These are phyloP conservation scores for Leccinellum albellum DNA, from an alignment of 768 basidiomycete species.

Conservation along the genomic window DNA sequence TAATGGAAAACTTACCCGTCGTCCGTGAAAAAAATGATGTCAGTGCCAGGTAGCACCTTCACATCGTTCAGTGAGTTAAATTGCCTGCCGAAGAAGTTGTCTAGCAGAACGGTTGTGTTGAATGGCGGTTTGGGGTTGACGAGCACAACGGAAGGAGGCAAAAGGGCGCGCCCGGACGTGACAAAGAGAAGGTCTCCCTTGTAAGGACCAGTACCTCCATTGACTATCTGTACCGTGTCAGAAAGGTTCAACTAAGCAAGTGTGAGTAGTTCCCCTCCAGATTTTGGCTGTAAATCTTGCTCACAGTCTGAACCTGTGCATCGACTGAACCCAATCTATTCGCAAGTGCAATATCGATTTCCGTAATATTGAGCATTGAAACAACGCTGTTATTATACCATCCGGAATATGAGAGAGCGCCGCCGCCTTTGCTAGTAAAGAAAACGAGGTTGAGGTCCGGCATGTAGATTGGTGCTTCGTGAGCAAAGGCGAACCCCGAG, in stretches of 20 bases:
- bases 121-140: conserved; percentile 62
- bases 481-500: conserved; percentile 65
- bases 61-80: conserved; percentile 83
- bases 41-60: conserved; percentile 64
- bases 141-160: conserved; percentile 59
- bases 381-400: conserved; percentile 61
- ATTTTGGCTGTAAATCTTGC: conserved; percentile 4
- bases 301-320: conserved; percentile 44
- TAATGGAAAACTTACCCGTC: conserved; percentile 42
- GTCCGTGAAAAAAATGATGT: conserved; percentile 75
- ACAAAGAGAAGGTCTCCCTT: conserved; percentile 55
- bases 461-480: conserved; percentile 73
- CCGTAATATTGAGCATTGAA: conserved; percentile 57
- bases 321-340: conserved; percentile 38
- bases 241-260: conserved; percentile 50
- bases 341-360: conserved; percentile 46
- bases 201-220: conserved; percentile 65
- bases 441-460: conserved; percentile 67
- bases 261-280: not conserved
- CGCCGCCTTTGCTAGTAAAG: conserved; percentile 71
- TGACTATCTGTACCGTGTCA: conserved; percentile 63
- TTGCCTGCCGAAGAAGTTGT: conserved; percentile 77
- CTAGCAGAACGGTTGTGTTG: conserved; percentile 56
- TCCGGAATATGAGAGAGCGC: conserved; percentile 58
- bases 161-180: conserved; percentile 60